These are phyloP conservation scores for Venturia effusa DNA, from an alignment of 2,329 filamentous ascomycete genomes.

Conservation along the genomic window DNA sequence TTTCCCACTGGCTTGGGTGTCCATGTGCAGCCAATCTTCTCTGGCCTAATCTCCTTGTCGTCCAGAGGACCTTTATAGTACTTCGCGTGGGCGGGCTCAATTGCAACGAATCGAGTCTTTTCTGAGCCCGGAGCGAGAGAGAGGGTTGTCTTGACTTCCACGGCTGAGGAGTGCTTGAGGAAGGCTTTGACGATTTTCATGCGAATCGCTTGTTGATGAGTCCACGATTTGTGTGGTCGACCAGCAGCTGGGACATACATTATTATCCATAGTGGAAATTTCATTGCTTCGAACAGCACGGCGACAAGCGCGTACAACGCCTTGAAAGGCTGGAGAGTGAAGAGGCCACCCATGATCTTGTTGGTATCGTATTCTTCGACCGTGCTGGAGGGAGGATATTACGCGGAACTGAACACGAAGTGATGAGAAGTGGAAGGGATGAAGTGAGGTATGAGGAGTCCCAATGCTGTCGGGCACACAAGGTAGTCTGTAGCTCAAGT, in stretches of 20 bases:
- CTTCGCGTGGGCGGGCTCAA: slow-evolving; percentile 17
- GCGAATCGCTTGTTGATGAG: slow-evolving; percentile 27
- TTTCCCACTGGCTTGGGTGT: slow-evolving; percentile 23
- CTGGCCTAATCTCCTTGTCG: slow-evolving; percentile 25
- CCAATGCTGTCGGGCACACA: not conserved
- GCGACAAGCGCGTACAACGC: slow-evolving; percentile 27
- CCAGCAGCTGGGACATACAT: slow-evolving; percentile 25
- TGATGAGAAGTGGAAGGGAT: not conserved
- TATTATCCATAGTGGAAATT: slow-evolving; percentile 30
- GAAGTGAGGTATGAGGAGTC: not conserved
- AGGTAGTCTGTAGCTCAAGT: not conserved
- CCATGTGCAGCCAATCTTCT: slow-evolving; percentile 31
- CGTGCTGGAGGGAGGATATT: not conserved
- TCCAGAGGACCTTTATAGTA: slow-evolving; percentile 23
- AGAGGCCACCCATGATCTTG: not conserved
- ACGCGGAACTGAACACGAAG: not conserved
- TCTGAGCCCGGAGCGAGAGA: slow-evolving; percentile 27
- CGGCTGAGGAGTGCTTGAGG: slow-evolving; percentile 22
- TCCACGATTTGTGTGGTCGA: slow-evolving; percentile 31
- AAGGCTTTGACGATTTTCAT: slow-evolving; percentile 23
- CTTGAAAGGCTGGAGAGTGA: slow-evolving; percentile 28
- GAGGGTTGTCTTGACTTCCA: slow-evolving; percentile 21
- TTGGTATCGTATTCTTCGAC: not conserved
- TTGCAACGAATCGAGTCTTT: slow-evolving; percentile 27
- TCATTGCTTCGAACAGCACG: slow-evolving; percentile 22